Evolutionary conservation across 495 filamentous ascomycete species (phyloP).

Genomic region (Neurospora sp.): DNA sequence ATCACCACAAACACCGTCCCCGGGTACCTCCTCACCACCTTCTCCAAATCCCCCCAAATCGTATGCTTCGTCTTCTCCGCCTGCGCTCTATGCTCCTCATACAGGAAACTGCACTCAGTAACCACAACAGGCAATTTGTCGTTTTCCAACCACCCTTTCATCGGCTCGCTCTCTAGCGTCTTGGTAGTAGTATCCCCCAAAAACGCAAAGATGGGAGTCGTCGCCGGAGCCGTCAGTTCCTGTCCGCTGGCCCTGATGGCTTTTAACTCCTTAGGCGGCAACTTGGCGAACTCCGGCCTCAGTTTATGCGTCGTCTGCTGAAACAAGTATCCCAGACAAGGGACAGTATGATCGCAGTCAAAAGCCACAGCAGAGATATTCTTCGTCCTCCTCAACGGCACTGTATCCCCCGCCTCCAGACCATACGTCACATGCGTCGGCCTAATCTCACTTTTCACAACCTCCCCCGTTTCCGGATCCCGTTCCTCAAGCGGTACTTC

Average conservation of each 20-base stretch:
- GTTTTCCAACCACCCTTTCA: constrained; percentile 8
- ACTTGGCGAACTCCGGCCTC: constrained; percentile 10
- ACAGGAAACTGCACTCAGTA: constrained; percentile 30
- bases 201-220: constrained; percentile 27
- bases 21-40: constrained; percentile 20
- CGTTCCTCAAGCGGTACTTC: background rate
- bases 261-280: constrained; percentile 14
- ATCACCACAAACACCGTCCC: constrained; percentile 26
- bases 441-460: background rate
- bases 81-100: constrained; percentile 22
- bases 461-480: background rate
- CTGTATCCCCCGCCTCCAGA: constrained; percentile 9
- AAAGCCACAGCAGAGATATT: constrained; percentile 22
- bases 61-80: constrained; percentile 29
- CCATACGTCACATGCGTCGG: constrained; percentile 20
- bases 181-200: constrained; percentile 27
- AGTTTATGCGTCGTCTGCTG: constrained; percentile 17
- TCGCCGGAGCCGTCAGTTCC: constrained; percentile 17
- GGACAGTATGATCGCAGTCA: constrained; percentile 26
- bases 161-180: constrained; percentile 6
- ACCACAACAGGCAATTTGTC: constrained; percentile 24
- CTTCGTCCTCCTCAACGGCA: constrained; percentile 14
- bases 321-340: constrained; percentile 32
- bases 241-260: constrained; percentile 11
- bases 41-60: constrained; percentile 24